Conservation (phyloP, 2,329 filamentous ascomycete genomes). For the Pseudocercospora cruenta region DNA sequence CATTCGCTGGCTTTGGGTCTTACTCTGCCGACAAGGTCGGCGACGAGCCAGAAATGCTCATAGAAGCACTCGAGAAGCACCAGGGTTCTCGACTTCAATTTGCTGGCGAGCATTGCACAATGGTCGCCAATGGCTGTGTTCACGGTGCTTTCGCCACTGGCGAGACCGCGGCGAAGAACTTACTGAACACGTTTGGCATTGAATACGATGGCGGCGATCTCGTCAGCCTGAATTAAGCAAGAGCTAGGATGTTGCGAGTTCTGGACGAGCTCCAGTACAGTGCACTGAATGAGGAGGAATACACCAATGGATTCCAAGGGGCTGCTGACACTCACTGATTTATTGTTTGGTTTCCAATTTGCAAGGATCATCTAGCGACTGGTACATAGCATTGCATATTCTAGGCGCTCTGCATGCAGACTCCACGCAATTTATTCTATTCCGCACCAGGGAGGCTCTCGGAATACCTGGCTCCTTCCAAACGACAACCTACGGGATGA, state of each 20-base stretch:
- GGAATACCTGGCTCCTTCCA: background rate
- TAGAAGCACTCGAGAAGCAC: conserved; percentile 44
- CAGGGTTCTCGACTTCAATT: conserved; percentile 45
- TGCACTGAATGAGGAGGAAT: background rate
- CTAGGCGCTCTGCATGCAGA: background rate
- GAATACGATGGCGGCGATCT: conserved; percentile 39
- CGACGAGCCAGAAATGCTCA: conserved; percentile 45
- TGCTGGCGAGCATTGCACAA: conserved; percentile 45
- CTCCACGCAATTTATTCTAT: background rate
- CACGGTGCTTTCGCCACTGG: conserved; percentile 51
- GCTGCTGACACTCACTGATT: background rate
- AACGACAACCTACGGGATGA: too few relatives aligned
- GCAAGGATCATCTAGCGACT: background rate
- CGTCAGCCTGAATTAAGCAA: conserved; percentile 26
- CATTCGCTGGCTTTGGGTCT: conserved; percentile 48
- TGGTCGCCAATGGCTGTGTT: conserved; percentile 49
- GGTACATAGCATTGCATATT: background rate
- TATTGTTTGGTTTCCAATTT: background rate
- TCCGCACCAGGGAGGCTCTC: background rate
- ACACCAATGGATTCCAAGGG: background rate
- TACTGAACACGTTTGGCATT: conserved; percentile 43
- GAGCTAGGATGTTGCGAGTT: background rate
- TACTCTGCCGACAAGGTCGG: conserved; percentile 52
- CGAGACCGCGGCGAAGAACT: conserved; percentile 47
- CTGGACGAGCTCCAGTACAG: background rate